Conservation (phyloP, 1,139 yeast genomes). For the Hyphopichia fennica region DNA sequence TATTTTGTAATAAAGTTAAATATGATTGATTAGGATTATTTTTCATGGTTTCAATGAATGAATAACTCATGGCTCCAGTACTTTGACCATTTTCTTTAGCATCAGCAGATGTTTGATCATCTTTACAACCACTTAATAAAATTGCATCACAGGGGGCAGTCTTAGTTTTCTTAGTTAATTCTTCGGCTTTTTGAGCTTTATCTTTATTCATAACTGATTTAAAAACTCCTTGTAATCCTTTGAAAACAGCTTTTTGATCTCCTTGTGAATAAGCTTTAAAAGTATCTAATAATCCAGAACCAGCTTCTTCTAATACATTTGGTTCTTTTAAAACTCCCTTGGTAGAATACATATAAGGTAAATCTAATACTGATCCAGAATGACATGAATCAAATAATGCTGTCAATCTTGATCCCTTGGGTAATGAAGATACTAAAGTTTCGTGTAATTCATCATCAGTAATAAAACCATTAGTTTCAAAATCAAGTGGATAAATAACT, state of each 20-base stretch:
- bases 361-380: constrained; percentile 86
- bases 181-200: constrained; percentile 27
- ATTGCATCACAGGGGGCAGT: constrained; percentile 89
- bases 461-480: constrained; percentile 68
- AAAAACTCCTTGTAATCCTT: constrained; percentile 48
- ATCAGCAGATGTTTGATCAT: constrained; percentile 79
- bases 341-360: constrained; percentile 88
- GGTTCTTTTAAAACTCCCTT: constrained; percentile 92
- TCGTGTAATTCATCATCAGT: constrained; percentile 86
- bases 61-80: constrained; percentile 95
- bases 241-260: constrained; percentile 54
- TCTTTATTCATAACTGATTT: constrained; percentile 36
- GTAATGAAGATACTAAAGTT: constrained; percentile 73
- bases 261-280: constrained; percentile 73
- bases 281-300: constrained; percentile 70
- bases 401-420: constrained; percentile 81
- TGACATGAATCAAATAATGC: constrained; percentile 93
- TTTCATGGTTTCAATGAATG: constrained; percentile 72
- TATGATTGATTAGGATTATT: constrained; percentile 74
- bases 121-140: constrained; percentile 87
- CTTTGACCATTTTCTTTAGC: constrained; percentile 74
- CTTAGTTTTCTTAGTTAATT: constrained; percentile 45
- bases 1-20: constrained; percentile 73
- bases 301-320: constrained; percentile 81
- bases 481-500: constrained; percentile 89